phyloP scores from a whole-genome alignment of 2,329 filamentous ascomycete species.

The Curvularia verruculosa region DNA sequence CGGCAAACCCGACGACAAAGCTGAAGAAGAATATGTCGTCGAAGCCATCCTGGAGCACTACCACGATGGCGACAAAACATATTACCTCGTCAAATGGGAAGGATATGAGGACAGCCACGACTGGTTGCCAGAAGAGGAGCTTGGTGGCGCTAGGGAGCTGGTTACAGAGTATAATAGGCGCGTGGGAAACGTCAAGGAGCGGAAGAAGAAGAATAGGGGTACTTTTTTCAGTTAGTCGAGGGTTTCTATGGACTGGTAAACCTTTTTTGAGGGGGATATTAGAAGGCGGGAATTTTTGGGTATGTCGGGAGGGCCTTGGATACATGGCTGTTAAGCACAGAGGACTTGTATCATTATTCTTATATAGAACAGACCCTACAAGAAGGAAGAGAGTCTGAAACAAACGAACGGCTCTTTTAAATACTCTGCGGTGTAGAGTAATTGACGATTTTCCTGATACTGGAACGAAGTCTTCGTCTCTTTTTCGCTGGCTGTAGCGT shows the following conservation, averaged over 20 bases:
- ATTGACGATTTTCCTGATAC: background rate
- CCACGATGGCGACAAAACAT: conserved; percentile 25
- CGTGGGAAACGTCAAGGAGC: conserved; percentile 11
- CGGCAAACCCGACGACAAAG: conserved; percentile 9
- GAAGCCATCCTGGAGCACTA: conserved; percentile 39
- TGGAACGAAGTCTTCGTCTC: background rate
- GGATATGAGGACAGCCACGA: conserved; percentile 40
- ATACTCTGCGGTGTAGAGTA: no score
- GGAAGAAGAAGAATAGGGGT: background rate
- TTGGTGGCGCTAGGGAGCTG: conserved; percentile 36
- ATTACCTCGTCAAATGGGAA: conserved; percentile 46
- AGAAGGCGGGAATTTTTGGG: no score
- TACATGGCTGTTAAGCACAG: no score
- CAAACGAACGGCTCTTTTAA: no score
- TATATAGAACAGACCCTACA: no score
- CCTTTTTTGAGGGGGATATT: no score
- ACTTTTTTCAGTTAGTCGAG: background rate
- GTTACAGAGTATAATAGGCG: conserved; percentile 32
- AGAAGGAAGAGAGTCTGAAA: no score
- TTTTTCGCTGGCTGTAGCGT: background rate
- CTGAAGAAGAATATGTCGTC: conserved; percentile 37
- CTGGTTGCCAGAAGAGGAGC: conserved; percentile 38
- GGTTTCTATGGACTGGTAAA: no score
- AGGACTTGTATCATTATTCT: no score
- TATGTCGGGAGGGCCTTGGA: no score